Base-by-base conservation (phyloP, 495 filamentous ascomycete genomes). In the Rostrohypoxylon terebratum region DNA sequence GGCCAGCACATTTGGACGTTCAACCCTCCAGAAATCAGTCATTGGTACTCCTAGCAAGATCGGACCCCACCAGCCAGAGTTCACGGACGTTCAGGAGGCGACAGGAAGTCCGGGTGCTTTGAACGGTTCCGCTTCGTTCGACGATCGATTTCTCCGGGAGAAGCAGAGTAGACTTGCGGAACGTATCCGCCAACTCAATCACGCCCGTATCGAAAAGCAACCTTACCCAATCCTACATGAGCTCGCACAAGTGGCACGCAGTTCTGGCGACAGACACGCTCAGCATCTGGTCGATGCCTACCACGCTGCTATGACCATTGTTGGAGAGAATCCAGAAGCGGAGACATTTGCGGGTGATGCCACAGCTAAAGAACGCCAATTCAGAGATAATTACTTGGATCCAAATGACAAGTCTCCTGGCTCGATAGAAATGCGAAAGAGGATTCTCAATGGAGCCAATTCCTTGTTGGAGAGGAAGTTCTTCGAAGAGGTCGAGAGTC, bases 81-180 rank as follows among this genome's bases (percentile, higher is more conserved):
- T 94, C 75, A 86, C 89, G 8, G 92, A 94, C 74, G 83, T 90
- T 0, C 84, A 87, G 34, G 87, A 92, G 50, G 84, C 86, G 28
- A 79, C 82, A 62, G 83, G 84, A 45, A 73, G 75, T n/a, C 72
- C 79, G 21, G 74, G 82, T 51, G 72, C 81, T 14, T 34, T 75
- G 2, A 75, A 70, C 21, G 77, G 78, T 8, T 73, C 68, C 0
- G 64, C 72, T n/a, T 84, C 86, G 13, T 83, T 88, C 14, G 91
- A 93, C 66, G 88, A 93, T 75, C 87, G 92, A 25, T 91, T 91
- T 73, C 74, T 89, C 59, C 85, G 93, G 48, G 90, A 94, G 70
- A 96, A 94, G 81, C 92, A 96, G 84, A 85, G 88, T 42, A 88
- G 88, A 75, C 91, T 93, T 74, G 88, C 91, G 1, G 89, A 91